These are phyloP conservation scores for Colletotrichum sp. DNA, from an alignment of 2,329 filamentous ascomycete genomes.

Conservation along the genomic window DNA sequence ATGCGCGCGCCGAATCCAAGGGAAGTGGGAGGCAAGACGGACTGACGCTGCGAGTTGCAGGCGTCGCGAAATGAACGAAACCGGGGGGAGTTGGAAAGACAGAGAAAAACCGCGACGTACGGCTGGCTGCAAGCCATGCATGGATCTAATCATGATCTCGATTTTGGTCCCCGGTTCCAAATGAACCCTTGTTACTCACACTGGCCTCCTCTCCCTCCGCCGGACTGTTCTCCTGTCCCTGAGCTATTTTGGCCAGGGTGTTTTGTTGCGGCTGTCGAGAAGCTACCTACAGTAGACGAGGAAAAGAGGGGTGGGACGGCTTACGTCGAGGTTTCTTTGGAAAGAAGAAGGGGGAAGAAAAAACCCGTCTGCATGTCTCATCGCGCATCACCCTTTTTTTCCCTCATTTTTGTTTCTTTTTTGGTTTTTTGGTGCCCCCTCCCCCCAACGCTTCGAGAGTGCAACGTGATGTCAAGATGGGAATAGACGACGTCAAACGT, in stretches of 20 bases:
- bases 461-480: not conserved
- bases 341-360: not conserved
- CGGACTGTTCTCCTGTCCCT: not conserved
- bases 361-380: not conserved
- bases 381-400: not conserved
- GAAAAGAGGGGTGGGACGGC: not conserved
- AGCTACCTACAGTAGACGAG: not conserved
- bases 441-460: not conserved
- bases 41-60: not conserved
- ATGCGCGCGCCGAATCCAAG: not conserved
- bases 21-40: not conserved
- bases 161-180: not conserved
- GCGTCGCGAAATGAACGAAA: not conserved
- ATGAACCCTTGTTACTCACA: not conserved
- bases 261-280: not conserved
- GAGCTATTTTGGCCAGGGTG: not conserved
- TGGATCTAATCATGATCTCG: not conserved
- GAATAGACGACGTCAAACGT: not conserved
- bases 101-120: not conserved
- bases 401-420: not conserved
- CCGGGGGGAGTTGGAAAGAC: not conserved
- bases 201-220: not conserved
- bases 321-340: not conserved
- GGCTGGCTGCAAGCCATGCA: not conserved
- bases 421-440: not conserved